These are phyloP conservation scores for Grigorovia transvaalensis DNA, from an alignment of 805 yeast species.

Conservation along the genomic window DNA sequence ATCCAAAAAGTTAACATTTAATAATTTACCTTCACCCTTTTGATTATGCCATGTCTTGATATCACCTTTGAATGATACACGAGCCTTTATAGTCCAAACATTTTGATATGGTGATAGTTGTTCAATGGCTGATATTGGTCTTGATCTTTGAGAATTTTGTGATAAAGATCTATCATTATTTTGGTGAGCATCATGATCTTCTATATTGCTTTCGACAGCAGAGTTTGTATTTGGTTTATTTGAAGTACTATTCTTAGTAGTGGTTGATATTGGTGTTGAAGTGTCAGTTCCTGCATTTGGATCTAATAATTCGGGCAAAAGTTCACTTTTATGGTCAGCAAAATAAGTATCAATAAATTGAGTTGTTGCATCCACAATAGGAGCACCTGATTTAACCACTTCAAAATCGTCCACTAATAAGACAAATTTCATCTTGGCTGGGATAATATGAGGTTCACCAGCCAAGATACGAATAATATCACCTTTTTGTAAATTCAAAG, in stretches of 20 bases:
- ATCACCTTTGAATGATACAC: constrained; percentile 82
- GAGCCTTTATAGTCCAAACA: constrained; percentile 86
- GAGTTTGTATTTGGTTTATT: constrained; percentile 5
- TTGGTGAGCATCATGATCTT: constrained; percentile 5
- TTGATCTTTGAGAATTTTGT: constrained; percentile 24
- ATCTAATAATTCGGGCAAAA: constrained; percentile 8
- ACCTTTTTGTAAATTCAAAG: constrained; percentile 38
- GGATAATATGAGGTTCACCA: constrained; percentile 28
- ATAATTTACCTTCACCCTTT: constrained; percentile 81
- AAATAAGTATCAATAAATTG: constrained; percentile 47
- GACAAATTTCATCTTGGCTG: constrained; percentile 37
- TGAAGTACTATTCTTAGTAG: constrained; percentile 4
- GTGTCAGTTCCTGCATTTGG: constrained; percentile 18
- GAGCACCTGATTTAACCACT: constrained; percentile 32
- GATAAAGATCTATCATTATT: constrained; percentile 9
- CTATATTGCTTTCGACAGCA: background rate
- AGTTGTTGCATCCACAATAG: constrained; percentile 31
- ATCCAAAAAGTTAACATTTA: constrained; percentile 79
- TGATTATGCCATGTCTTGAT: constrained; percentile 80
- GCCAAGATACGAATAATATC: constrained; percentile 24
- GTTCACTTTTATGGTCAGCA: constrained; percentile 45
- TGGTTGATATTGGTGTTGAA: constrained; percentile 5
- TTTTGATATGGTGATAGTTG: constrained; percentile 85
- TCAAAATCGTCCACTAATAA: constrained; percentile 39
- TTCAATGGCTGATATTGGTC: constrained; percentile 62